Conservation (phyloP, 176 grass and related monocot species). For the maize (Zea mays) region Zm-B73-REFERENCE-NAM-5.0 NC_050100.1:52476001-52476500, state of each 20-base stretch:
- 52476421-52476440: too few species aligned
- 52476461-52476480: too few species aligned
- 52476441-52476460: too few species aligned
- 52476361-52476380: too few species aligned
- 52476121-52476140: constrained; percentile 29
- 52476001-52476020: constrained; percentile 51
- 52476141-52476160: constrained; percentile 34
- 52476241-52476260: constrained; percentile 2
- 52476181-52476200: constrained; percentile 45
- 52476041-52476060: constrained; percentile 24
- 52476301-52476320: too few species aligned
- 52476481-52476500: too few species aligned
- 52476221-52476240: neutral
- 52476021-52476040: constrained; percentile 37
- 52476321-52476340: too few species aligned
- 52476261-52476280: too few species aligned
- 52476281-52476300: too few species aligned
- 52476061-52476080: constrained; percentile 32
- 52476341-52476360: too few species aligned
- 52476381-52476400: too few species aligned
- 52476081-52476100: constrained; percentile 32
- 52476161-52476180: constrained; percentile 40
- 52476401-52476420: too few species aligned
- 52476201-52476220: constrained; percentile 38
- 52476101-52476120: constrained; percentile 34